Percentiles rank a stretch among this genome's conserved stretches.
Evolutionary conservation across 1,284 basidiomycete genomes (phyloP).

Genomic region (Ustilago bromivora): DNA sequence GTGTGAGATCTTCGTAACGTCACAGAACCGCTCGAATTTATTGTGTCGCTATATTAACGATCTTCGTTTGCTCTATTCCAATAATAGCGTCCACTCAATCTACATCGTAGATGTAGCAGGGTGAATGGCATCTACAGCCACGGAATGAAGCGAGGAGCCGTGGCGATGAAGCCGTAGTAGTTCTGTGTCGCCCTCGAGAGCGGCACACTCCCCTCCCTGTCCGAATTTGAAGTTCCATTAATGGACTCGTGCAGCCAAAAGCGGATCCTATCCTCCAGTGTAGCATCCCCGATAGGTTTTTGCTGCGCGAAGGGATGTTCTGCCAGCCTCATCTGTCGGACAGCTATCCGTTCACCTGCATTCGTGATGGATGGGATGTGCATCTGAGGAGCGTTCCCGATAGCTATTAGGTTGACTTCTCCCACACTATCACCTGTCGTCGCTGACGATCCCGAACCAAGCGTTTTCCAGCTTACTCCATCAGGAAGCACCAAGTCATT

Average conservation of each 20-base stretch:
- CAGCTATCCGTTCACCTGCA: conserved; percentile 4
- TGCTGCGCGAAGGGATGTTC: conserved; percentile 32
- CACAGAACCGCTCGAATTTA: background rate
- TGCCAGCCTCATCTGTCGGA: conserved; percentile 25
- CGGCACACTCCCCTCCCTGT: background rate
- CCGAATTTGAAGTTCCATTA: background rate
- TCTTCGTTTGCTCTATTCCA: no score
- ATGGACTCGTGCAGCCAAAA: conserved; percentile 49
- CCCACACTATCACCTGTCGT: background rate
- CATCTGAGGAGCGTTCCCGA: conserved; percentile 34
- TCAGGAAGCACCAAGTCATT: conserved; percentile 18
- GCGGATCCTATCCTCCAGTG: conserved; percentile 23
- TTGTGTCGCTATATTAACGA: no score
- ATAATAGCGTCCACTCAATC: no score
- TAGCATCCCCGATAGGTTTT: conserved; percentile 12
- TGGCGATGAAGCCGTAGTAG: conserved; percentile 37
- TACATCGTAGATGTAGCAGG: background rate
- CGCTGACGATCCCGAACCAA: background rate
- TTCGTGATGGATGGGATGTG: background rate
- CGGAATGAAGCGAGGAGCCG: conserved; percentile 28
- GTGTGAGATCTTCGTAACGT: background rate
- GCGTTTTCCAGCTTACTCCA: conserved; percentile 16
- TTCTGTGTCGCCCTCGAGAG: conserved; percentile 31
- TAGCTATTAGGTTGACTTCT: conserved; percentile 22
- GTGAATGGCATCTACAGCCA: conserved; percentile 13